Evolutionary conservation across 768 basidiomycete genomes (phyloP).

Genomic region (Lentinula boryana): DNA sequence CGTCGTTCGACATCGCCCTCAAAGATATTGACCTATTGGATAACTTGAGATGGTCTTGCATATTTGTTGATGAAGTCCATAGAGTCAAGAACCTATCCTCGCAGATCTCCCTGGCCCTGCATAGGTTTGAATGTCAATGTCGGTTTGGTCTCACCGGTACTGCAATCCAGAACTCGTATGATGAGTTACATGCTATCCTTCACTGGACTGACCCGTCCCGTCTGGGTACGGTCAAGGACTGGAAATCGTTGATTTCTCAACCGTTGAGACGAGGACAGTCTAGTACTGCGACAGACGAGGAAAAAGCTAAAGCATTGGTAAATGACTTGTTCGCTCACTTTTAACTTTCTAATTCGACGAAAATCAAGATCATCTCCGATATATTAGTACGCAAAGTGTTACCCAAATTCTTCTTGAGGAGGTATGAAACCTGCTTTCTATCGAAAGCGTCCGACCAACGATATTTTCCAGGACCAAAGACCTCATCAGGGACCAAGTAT

Average conservation of each 20-base stretch:
- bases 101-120: conserved; percentile 61
- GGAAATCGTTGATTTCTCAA: conserved; percentile 65
- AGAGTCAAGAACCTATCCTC: conserved; percentile 76
- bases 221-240: conserved; percentile 69
- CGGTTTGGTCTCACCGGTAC: conserved; percentile 89
- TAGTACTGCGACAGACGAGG: conserved; percentile 53
- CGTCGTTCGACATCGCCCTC: conserved; percentile 71
- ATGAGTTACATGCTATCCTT: conserved; percentile 88
- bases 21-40: conserved; percentile 65
- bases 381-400: conserved; percentile 63
- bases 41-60: conserved; percentile 61
- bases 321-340: conserved; percentile 11
- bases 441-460: background rate
- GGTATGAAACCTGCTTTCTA: conserved; percentile 33
- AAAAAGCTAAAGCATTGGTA: conserved; percentile 50
- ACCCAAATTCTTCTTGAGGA: conserved; percentile 78
- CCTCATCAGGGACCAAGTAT: conserved; percentile 65
- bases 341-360: background rate
- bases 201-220: conserved; percentile 87
- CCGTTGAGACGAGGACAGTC: conserved; percentile 70
- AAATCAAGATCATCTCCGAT: conserved; percentile 46
- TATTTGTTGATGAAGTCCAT: conserved; percentile 89
- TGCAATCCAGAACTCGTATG: conserved; percentile 77
- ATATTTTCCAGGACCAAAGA: conserved; percentile 54
- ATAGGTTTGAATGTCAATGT: conserved; percentile 55